phyloP scores from a whole-genome alignment of 2,329 filamentous ascomycete genomes.

The Ceratocystis albifundus region DNA sequence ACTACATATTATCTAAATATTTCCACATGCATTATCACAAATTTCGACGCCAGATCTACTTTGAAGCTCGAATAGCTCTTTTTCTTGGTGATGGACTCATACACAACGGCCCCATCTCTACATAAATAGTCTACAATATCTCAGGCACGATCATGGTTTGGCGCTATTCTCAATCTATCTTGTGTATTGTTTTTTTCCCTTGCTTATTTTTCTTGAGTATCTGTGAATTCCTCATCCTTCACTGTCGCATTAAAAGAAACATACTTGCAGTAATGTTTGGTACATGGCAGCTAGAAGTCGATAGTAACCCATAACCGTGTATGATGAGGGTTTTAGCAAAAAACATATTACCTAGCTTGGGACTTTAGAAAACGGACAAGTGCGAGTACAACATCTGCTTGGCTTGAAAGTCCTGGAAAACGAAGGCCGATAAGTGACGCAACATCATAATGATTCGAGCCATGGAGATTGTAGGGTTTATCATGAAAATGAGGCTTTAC shows the following conservation, averaged over 20 bases:
- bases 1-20: slow-evolving; percentile 11
- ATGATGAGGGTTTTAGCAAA: no score
- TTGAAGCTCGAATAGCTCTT: not conserved
- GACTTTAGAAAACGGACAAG: not conserved
- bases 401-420: not conserved
- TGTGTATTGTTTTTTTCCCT: not conserved
- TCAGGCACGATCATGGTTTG: not conserved
- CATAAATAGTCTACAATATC: not conserved
- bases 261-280: not conserved
- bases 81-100: not conserved
- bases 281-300: not conserved
- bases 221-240: not conserved
- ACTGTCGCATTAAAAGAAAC: not conserved
- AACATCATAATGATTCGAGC: not conserved
- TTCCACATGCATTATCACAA: not conserved
- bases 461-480: not conserved
- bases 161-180: not conserved
- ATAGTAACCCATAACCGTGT: not conserved
- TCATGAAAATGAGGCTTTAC: not conserved
- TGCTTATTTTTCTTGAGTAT: not conserved
- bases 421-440: not conserved
- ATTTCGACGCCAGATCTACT: not conserved
- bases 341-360: not conserved
- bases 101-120: not conserved
- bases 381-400: not conserved